Evolutionary conservation across 257 asterid genomes (phyloP).

Genomic region (Rhazya stricta): DNA sequence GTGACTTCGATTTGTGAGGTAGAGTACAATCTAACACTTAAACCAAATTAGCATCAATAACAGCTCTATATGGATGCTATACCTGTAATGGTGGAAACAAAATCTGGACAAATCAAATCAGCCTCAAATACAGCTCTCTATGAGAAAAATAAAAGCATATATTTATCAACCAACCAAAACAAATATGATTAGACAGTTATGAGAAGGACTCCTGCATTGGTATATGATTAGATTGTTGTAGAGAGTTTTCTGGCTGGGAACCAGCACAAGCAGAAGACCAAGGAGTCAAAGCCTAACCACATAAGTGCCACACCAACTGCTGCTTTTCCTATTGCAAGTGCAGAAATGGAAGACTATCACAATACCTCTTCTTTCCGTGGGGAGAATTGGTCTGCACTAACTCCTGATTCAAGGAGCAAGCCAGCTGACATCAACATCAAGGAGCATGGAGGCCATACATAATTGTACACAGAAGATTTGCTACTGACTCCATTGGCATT

Average conservation of each 20-base stretch:
- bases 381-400: slow-evolving; percentile 69
- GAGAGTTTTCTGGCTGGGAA: slow-evolving; percentile 85
- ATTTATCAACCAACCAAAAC: too few relatives aligned
- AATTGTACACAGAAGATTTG: slow-evolving; percentile 7
- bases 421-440: slow-evolving; percentile 55
- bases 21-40: neutral
- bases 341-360: slow-evolving; percentile 48
- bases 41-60: neutral
- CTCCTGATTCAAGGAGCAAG: slow-evolving; percentile 28
- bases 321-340: slow-evolving; percentile 48
- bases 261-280: slow-evolving; percentile 62
- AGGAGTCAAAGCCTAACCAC: slow-evolving; percentile 52
- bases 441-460: neutral
- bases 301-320: slow-evolving; percentile 31
- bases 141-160: too few relatives aligned
- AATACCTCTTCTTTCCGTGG: slow-evolving; percentile 55
- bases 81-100: neutral
- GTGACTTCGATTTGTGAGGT: neutral
- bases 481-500: slow-evolving; percentile 28
- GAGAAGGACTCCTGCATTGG: neutral
- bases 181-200: too few relatives aligned
- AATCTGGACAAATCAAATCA: neutral
- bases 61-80: neutral
- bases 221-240: slow-evolving; percentile 59
- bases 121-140: too few relatives aligned